Conservation (phyloP, 2,329 filamentous ascomycete species). For the Hypoxylon sp. region DNA sequence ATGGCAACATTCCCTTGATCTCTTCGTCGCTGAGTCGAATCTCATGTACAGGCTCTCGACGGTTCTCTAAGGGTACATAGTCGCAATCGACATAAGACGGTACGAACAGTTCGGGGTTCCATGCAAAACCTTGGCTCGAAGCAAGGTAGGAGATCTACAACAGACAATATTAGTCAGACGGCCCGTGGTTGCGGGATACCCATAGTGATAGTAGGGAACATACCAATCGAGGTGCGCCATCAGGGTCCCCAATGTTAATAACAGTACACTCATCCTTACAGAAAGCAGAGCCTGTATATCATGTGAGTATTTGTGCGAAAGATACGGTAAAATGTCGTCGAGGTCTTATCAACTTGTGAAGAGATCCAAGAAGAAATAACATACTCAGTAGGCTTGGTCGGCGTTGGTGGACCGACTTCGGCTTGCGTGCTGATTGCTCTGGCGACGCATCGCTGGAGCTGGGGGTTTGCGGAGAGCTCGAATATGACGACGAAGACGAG, state of each 20-base stretch:
- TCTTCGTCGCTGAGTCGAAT: conserved; percentile 85
- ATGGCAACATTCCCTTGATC: conserved; percentile 77
- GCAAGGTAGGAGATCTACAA: conserved; percentile 83
- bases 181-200: conserved; percentile 23
- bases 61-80: conserved; percentile 81
- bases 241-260: conserved; percentile 81
- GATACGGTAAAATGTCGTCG: conserved; percentile 11
- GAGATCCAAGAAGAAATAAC: conserved; percentile 41
- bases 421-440: conserved; percentile 58
- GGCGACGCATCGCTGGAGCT: conserved; percentile 59
- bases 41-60: conserved; percentile 83
- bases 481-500: conserved; percentile 69
- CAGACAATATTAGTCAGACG: conserved; percentile 43
- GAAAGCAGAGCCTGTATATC: conserved; percentile 74
- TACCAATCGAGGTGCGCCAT: conserved; percentile 80
- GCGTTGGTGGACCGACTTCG: conserved; percentile 65
- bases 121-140: conserved; percentile 84
- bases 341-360: not conserved
- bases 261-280: conserved; percentile 84
- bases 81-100: conserved; percentile 83
- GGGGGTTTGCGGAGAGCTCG: conserved; percentile 68
- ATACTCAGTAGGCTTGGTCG: conserved; percentile 75
- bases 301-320: conserved; percentile 44
- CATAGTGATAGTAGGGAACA: conserved; percentile 52
- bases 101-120: conserved; percentile 89